Conservation (phyloP, 768 basidiomycete genomes). For the Amanita polypyramis region DNA sequence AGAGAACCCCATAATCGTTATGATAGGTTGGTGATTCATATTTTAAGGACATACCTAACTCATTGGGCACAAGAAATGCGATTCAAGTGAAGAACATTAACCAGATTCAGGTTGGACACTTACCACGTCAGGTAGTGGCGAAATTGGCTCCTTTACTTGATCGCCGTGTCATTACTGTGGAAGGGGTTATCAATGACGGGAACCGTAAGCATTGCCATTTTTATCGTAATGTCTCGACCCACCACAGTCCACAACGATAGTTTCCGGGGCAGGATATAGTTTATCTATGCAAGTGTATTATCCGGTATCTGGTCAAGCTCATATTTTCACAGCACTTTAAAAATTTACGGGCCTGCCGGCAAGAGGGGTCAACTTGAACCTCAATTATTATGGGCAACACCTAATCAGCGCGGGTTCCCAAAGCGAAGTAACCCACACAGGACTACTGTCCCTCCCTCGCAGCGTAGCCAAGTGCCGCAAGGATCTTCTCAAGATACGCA, state of each 20-base stretch:
- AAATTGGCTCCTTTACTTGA: slow-evolving; percentile 70
- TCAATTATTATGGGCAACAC: slow-evolving; percentile 64
- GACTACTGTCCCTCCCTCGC: slow-evolving; percentile 2
- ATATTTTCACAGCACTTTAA: slow-evolving; percentile 34
- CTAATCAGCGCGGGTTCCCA: slow-evolving; percentile 49
- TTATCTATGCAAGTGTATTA: slow-evolving; percentile 47
- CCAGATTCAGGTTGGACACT: slow-evolving; percentile 68
- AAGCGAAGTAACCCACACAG: neutral
- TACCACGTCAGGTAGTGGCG: slow-evolving; percentile 47
- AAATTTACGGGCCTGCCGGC: slow-evolving; percentile 61
- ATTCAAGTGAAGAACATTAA: slow-evolving; percentile 77
- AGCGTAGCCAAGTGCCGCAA: neutral
- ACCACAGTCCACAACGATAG: neutral
- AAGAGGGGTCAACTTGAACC: slow-evolving; percentile 54
- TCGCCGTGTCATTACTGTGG: slow-evolving; percentile 46
- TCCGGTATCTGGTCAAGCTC: neutral
- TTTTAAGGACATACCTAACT: neutral
- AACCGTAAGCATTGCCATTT: slow-evolving; percentile 35
- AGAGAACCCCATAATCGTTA: slow-evolving; percentile 60
- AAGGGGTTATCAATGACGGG: slow-evolving; percentile 61
- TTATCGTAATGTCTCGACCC: neutral
- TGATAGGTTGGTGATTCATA: slow-evolving; percentile 39
- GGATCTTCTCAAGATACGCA: slow-evolving; percentile 27
- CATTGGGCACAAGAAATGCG: slow-evolving; percentile 42
- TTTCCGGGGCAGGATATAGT: slow-evolving; percentile 27